These are phyloP conservation scores for Neoconidiobolus thromboides DNA, from an alignment of 371 early-diverging fungal genomes.

Conservation along the genomic window DNA sequence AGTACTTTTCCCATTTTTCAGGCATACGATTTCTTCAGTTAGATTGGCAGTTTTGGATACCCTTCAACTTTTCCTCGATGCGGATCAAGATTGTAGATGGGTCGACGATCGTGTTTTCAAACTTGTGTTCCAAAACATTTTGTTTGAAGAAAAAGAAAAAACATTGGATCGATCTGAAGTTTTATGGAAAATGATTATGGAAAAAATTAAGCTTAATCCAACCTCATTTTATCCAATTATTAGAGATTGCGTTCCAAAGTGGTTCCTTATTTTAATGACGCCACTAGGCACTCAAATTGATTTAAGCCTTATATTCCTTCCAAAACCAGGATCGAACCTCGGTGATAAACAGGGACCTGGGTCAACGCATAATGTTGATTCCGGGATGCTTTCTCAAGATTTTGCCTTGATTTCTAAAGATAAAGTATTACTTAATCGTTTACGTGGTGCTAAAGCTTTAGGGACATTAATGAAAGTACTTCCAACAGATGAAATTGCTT, in stretches of 20 bases:
- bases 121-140: constrained; percentile 72
- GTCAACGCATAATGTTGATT: constrained; percentile 50
- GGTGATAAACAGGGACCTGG: constrained; percentile 12
- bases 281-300: constrained; percentile 69
- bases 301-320: constrained; percentile 25
- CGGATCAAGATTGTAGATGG: constrained; percentile 46
- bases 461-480: constrained; percentile 50
- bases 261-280: constrained; percentile 31
- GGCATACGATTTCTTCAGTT: constrained; percentile 78
- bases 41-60: constrained; percentile 66
- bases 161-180: constrained; percentile 38
- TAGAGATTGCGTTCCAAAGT: constrained; percentile 9
- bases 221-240: constrained; percentile 3
- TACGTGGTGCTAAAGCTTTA: constrained; percentile 56
- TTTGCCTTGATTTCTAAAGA: constrained; percentile 56
- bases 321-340: constrained; percentile 7
- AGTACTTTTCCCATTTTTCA: constrained; percentile 76
- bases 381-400: constrained; percentile 82
- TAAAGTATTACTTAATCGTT: constrained; percentile 60
- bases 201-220: constrained; percentile 9
- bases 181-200: constrained; percentile 47
- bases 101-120: constrained; percentile 52
- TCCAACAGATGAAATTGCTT: constrained; percentile 26
- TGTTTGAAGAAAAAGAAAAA: constrained; percentile 61
- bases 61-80: constrained; percentile 49